A percentile compares a stretch with the other conserved stretches of the same genome.
Evolutionary conservation across 2,329 filamentous ascomycete species (phyloP).

Genomic region (Colletotrichum siamense): DNA sequence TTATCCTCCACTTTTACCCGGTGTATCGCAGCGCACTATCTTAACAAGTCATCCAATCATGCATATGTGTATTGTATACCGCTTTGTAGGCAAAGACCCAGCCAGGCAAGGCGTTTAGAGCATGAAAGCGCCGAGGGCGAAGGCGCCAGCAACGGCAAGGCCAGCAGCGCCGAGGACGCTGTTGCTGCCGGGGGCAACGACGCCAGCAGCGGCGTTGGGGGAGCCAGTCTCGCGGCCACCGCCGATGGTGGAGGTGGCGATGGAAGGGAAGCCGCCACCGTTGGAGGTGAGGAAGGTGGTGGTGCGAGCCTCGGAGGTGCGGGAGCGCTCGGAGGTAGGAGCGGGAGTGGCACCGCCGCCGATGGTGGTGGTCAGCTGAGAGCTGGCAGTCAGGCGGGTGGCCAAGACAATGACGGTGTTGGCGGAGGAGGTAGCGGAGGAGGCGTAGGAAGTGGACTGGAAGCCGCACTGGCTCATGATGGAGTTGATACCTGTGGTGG

Average conservation of each 20-base stretch:
- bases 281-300: constrained; percentile 21
- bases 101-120: constrained; percentile 1
- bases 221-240: constrained; percentile 8
- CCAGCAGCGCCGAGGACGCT: constrained; percentile 14
- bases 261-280: constrained; percentile 12
- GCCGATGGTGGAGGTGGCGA: constrained; percentile 19
- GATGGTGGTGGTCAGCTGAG: constrained; percentile 41
- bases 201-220: constrained; percentile 9
- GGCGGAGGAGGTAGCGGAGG: constrained; percentile 26
- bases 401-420: constrained; percentile 35
- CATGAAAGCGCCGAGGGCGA: constrained; percentile 19
- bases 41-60: background rate
- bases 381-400: constrained; percentile 33
- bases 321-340: background rate
- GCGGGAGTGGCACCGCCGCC: constrained; percentile 14
- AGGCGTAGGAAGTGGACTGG: constrained; percentile 31
- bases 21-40: background rate
- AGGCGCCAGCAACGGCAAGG: constrained; percentile 14
- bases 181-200: constrained; percentile 4
- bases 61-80: background rate
- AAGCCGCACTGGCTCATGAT: constrained; percentile 41
- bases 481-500: constrained; percentile 35
- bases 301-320: constrained; percentile 7
- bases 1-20: constrained; percentile 11
- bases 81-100: background rate